Base-by-base conservation (phyloP, 768 basidiomycete genomes). In the Kwoniella pini region DNA sequence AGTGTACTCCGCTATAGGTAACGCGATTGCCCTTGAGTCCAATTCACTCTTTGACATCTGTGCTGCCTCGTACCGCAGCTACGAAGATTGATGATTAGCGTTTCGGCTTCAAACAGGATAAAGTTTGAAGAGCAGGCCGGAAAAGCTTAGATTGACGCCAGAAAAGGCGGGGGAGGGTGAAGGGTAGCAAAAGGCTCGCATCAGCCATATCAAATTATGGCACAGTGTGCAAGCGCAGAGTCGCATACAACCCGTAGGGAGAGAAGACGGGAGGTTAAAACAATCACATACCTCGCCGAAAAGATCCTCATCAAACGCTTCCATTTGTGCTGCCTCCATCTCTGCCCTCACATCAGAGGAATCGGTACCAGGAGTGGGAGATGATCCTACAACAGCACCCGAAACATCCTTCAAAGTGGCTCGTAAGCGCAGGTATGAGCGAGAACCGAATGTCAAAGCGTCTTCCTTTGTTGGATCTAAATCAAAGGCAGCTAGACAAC, bases 251-350 rank as follows among this genome's bases (percentile, higher is more conserved):
- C n/a, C n/a, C n/a, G 22, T 33, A 24, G 13, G 17, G 15, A 27
- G 11, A 19, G 21, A n/a, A 26, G 22, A 19, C n/a, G 1, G n/a
- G n/a, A n/a, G n/a, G n/a, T n/a, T n/a, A n/a, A n/a, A n/a, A n/a
- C n/a, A n/a, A n/a, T n/a, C n/a, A 60, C 72, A 27, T 19, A 71
- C 72, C 63, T 72, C 71, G 21, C 54, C 58, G 45, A 65, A 72
- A 0, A 75, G 42, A 24, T 75, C 74, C 48, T 75, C 74, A 21
- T 75, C 74, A 40, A 75, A 68, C 2, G 67, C 67, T 38, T 75
- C 74, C 28, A 66, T 49, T 51, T 75, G 74, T 1, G 63, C 74
- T 10, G 45, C 52, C 5, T 65, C 63, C 62, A 75, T 69, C 27
- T 53, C n/a, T 21, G 22, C 53, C 3, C 57, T 45, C 4, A 70